A percentile compares a stretch with the other conserved stretches of the same genome.
Conservation (phyloP, 768 basidiomycete species). For the Auriscalpium orientale region DNA sequence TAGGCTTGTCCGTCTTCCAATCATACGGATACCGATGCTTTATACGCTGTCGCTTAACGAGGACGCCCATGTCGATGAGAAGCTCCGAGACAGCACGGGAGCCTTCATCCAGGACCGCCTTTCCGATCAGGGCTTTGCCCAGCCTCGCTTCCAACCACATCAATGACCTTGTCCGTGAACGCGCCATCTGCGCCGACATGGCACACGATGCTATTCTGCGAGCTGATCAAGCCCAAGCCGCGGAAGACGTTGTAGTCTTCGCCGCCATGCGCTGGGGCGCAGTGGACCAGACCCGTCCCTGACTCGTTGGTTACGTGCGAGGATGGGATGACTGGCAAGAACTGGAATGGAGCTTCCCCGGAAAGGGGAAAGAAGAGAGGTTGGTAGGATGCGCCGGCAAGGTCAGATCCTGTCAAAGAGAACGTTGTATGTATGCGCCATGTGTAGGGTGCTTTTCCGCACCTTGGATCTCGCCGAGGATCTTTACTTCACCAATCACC, state of each 20-base stretch:
- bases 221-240: slow-evolving; percentile 39
- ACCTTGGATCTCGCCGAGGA: slow-evolving; percentile 35
- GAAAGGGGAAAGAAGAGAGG: slow-evolving; percentile 46
- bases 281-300: slow-evolving; percentile 95
- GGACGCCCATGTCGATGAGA: slow-evolving; percentile 42
- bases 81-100: slow-evolving; percentile 58
- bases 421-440: background rate
- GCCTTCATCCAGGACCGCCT: slow-evolving; percentile 69
- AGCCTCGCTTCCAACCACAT: slow-evolving; percentile 46
- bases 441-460: background rate
- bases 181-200: slow-evolving; percentile 76
- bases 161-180: slow-evolving; percentile 53
- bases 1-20: slow-evolving; percentile 90
- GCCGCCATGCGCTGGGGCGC: slow-evolving; percentile 88
- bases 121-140: slow-evolving; percentile 46
- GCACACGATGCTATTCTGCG: slow-evolving; percentile 49
- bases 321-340: slow-evolving; percentile 49
- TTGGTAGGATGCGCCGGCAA: slow-evolving; percentile 54
- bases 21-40: slow-evolving; percentile 93
- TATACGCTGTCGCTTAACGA: slow-evolving; percentile 63
- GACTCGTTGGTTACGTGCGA: slow-evolving; percentile 76
- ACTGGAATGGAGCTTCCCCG: background rate
- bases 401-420: slow-evolving; percentile 31
- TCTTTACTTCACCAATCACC: slow-evolving; percentile 22
- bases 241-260: slow-evolving; percentile 85